These are phyloP conservation scores for Kockovaella imperatae DNA, from an alignment of 768 basidiomycete species.

Conservation along the genomic window DNA sequence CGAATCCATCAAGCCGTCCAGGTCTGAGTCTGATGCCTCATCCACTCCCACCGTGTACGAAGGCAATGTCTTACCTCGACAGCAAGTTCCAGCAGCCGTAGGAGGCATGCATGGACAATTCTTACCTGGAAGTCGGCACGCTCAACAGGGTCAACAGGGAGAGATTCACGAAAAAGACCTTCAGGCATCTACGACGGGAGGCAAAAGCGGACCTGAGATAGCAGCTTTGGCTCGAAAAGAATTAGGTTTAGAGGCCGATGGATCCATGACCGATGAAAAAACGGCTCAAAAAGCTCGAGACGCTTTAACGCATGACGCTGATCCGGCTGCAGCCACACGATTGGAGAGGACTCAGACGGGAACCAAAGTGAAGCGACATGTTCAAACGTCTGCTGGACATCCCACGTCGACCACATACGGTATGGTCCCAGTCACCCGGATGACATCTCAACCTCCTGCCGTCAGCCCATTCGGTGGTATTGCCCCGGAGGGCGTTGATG, in stretches of 20 bases:
- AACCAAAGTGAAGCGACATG: slow-evolving; percentile 5
- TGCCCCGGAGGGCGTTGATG: slow-evolving; percentile 29
- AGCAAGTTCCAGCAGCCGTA: no score
- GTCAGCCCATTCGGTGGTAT: slow-evolving; percentile 31
- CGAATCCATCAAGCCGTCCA: neutral
- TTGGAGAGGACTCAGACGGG: slow-evolving; percentile 14
- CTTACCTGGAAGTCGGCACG: slow-evolving; percentile 8
- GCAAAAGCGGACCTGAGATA: slow-evolving; percentile 1
- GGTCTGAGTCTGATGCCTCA: slow-evolving; percentile 2
- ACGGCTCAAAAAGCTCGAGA: slow-evolving; percentile 4
- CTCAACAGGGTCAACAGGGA: neutral
- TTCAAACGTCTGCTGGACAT: neutral
- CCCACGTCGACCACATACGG: slow-evolving; percentile 6
- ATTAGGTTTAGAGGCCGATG: slow-evolving; percentile 4
- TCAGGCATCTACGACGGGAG: slow-evolving; percentile 13
- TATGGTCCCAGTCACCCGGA: slow-evolving; percentile 20
- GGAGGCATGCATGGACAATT: slow-evolving; percentile 16
- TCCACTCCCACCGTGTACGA: slow-evolving; percentile 19
- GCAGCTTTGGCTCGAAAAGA: slow-evolving; percentile 3
- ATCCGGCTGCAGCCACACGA: neutral
- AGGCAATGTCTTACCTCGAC: neutral
- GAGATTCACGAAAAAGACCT: slow-evolving; percentile 13
- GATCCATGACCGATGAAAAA: neutral
- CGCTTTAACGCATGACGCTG: neutral
- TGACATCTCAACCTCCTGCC: slow-evolving; percentile 19